Evolutionary conservation across 257 asterid genomes (phyloP).

Genomic region (Ligustrum vulgare): DNA sequence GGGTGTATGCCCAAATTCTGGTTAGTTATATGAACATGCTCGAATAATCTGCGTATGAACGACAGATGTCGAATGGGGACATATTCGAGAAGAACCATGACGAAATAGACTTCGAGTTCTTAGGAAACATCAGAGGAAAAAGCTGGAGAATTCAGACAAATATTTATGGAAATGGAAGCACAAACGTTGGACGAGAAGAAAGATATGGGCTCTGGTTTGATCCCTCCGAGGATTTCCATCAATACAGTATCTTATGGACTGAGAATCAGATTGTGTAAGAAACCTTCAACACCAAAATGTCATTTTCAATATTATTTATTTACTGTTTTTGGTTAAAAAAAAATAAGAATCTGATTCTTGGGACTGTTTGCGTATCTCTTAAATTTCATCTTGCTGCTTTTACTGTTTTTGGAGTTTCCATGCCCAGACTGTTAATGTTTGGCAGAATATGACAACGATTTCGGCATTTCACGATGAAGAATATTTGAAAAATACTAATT

Average conservation of each 20-base stretch:
- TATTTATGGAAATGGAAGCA: slow-evolving; percentile 89
- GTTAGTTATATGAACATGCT: background rate
- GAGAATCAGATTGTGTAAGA: slow-evolving; percentile 62
- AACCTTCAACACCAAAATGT: background rate
- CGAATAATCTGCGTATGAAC: background rate
- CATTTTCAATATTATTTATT: no score
- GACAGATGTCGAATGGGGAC: slow-evolving; percentile 84
- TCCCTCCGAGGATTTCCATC: slow-evolving; percentile 84
- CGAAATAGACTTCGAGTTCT: slow-evolving; percentile 81
- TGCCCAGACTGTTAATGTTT: background rate
- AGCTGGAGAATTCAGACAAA: slow-evolving; percentile 88
- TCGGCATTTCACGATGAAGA: no score
- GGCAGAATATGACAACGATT: no score
- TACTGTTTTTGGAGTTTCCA: slow-evolving; percentile 11
- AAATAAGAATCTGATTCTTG: slow-evolving; percentile 19
- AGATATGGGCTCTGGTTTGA: slow-evolving; percentile 89
- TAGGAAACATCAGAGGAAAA: slow-evolving; percentile 83
- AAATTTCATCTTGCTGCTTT: slow-evolving; percentile 19
- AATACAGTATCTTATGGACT: slow-evolving; percentile 73
- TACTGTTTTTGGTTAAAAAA: slow-evolving; percentile 3
- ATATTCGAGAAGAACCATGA: slow-evolving; percentile 77
- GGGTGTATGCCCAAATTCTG: background rate
- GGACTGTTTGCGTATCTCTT: slow-evolving; percentile 10
- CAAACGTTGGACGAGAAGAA: slow-evolving; percentile 74
- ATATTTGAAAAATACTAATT: background rate